phyloP scores from a whole-genome alignment of 2,329 filamentous ascomycete species.

The Ophiostoma novo-ulmi region DNA sequence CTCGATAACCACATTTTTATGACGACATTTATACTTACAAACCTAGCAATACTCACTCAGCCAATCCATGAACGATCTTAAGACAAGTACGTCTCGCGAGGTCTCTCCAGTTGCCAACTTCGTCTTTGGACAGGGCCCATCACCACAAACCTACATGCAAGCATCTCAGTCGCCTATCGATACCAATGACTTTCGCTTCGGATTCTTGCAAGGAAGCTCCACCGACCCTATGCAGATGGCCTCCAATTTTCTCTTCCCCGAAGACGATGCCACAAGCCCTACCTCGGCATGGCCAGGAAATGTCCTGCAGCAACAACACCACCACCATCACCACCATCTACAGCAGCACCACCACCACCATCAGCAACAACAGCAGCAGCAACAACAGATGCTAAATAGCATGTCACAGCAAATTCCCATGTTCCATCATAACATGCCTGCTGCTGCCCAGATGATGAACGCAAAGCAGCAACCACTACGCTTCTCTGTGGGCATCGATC shows the following conservation, averaged over 20 bases:
- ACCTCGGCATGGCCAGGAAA: slow-evolving; percentile 22
- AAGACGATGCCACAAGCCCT: slow-evolving; percentile 25
- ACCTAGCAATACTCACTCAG: slow-evolving; percentile 48
- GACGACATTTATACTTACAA: slow-evolving; percentile 10
- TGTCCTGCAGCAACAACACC: slow-evolving; percentile 15
- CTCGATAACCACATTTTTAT: slow-evolving; percentile 30
- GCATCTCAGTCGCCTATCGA: slow-evolving; percentile 45
- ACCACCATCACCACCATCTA: slow-evolving; percentile 21
- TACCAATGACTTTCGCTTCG: slow-evolving; percentile 36
- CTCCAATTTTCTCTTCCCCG: slow-evolving; percentile 23
- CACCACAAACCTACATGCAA: slow-evolving; percentile 45
- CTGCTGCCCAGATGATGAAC: not conserved
- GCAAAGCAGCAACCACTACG: slow-evolving; percentile 21
- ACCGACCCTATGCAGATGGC: slow-evolving; percentile 20
- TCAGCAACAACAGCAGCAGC: slow-evolving; percentile 16
- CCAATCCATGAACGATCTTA: slow-evolving; percentile 47
- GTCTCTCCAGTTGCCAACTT: slow-evolving; percentile 51
- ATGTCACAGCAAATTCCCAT: slow-evolving; percentile 22
- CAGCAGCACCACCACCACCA: slow-evolving; percentile 20
- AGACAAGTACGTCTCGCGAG: slow-evolving; percentile 47
- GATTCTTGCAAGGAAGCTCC: slow-evolving; percentile 16
- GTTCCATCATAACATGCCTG: slow-evolving; percentile 19
- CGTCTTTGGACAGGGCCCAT: slow-evolving; percentile 49
- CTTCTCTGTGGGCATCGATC: slow-evolving; percentile 53
- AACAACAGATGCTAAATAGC: slow-evolving; percentile 16